Evolutionary conservation across 2,329 filamentous ascomycete genomes (phyloP).

Genomic region (Trichoderma breve): DNA sequence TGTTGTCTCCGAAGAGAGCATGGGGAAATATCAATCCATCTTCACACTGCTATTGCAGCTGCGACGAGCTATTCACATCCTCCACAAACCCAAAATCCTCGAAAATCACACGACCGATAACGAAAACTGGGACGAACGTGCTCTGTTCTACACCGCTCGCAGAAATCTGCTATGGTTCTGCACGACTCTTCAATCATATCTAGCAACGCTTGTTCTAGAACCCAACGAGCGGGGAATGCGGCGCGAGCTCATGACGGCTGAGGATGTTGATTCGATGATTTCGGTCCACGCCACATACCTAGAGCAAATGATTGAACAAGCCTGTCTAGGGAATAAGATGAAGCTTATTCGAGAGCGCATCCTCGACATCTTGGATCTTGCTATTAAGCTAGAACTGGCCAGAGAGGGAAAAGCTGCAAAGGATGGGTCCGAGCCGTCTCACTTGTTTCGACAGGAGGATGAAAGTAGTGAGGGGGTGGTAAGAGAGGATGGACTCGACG

Average conservation of each 20-base stretch:
- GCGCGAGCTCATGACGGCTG: conserved; percentile 55
- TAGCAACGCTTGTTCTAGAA: conserved; percentile 69
- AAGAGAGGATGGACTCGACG: conserved; percentile 32
- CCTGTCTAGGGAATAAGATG: conserved; percentile 67
- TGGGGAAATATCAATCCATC: conserved; percentile 66
- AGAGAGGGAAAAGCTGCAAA: conserved; percentile 37
- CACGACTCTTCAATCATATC: conserved; percentile 70
- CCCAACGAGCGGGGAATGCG: conserved; percentile 58
- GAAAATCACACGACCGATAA: conserved; percentile 40
- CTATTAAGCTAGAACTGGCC: conserved; percentile 65
- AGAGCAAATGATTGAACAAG: conserved; percentile 61
- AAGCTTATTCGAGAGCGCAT: conserved; percentile 69
- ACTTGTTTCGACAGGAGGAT: conserved; percentile 31
- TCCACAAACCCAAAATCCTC: conserved; percentile 55
- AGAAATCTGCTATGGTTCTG: conserved; percentile 75
- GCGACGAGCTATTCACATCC: conserved; percentile 64
- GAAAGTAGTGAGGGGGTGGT: conserved; percentile 35
- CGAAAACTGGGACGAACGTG: conserved; percentile 42
- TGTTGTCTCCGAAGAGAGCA: conserved; percentile 65
- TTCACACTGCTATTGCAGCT: conserved; percentile 78
- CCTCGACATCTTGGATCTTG: conserved; percentile 73
- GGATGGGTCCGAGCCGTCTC: conserved; percentile 2
- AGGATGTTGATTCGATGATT: conserved; percentile 81
- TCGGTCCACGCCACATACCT: conserved; percentile 64
- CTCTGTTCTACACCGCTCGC: conserved; percentile 59